Percentiles rank a stretch among this genome's conserved stretches.
Conservation (phyloP, 2,329 filamentous ascomycete species). For the Verticillium tricorpus region DNA sequence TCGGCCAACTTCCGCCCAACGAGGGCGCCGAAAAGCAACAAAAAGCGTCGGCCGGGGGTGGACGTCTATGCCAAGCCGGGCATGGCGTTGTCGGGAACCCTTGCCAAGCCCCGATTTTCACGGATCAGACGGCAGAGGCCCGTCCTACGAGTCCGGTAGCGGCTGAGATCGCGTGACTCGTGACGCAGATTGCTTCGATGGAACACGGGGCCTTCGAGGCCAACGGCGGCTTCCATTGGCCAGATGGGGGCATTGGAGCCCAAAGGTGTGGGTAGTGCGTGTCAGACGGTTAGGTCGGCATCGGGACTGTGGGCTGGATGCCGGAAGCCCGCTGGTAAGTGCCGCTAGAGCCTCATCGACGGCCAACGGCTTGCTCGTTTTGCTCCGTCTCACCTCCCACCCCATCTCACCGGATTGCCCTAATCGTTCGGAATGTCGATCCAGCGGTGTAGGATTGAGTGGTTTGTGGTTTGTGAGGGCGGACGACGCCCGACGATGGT, state of each 20-base stretch:
- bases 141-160: not conserved
- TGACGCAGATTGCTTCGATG: not conserved
- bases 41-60: not conserved
- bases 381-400: not conserved
- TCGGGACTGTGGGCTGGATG: not conserved
- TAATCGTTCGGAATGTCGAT: not conserved
- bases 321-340: not conserved
- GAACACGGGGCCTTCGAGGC: not conserved
- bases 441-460: not conserved
- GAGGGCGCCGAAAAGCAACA: not conserved
- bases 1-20: not conserved
- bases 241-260: not conserved
- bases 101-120: constrained; percentile 3
- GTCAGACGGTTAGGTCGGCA: not conserved
- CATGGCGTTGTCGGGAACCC: not conserved
- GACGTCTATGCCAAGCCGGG: constrained; percentile 1
- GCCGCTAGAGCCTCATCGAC: not conserved
- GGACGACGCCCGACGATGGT: not conserved
- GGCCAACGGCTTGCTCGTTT: not conserved
- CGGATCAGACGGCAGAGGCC: constrained; percentile 1
- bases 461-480: not conserved
- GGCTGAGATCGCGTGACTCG: not conserved
- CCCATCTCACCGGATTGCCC: not conserved
- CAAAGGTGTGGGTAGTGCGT: not conserved
- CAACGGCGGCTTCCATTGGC: not conserved